phyloP scores from a whole-genome alignment of 176 grass and related monocot genomes.

The Zizania latifolia region DNA sequence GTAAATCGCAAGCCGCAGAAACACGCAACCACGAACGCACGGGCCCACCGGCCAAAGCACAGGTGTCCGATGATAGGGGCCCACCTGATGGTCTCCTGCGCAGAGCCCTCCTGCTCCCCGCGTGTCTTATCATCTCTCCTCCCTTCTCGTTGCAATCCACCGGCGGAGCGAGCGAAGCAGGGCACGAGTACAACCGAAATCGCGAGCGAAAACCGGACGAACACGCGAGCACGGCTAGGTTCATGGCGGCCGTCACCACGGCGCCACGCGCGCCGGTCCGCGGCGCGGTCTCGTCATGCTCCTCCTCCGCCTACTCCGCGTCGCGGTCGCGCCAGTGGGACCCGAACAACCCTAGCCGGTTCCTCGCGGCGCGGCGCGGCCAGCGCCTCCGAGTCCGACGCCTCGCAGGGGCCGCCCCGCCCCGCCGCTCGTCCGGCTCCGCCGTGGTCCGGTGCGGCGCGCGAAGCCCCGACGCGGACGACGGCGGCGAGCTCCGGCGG shows the following conservation, averaged over 20 bases:
- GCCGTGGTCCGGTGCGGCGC: conserved; percentile 14
- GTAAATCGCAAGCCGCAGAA: not conserved
- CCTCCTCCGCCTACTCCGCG: not conserved
- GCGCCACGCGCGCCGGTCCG: conserved; percentile 39
- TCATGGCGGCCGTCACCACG: conserved; percentile 50
- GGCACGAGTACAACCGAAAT: conserved; percentile 2
- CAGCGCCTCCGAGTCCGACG: conserved; percentile 30
- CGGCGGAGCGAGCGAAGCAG: not conserved
- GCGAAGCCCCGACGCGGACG: conserved; percentile 15
- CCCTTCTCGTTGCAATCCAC: conserved; percentile 33
- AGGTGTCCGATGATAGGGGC: not conserved
- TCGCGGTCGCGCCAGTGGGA: conserved; percentile 18
- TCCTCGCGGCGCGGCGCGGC: conserved; percentile 19
- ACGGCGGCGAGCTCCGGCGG: conserved; percentile 30
- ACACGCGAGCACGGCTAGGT: not conserved
- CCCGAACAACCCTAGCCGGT: conserved; percentile 41
- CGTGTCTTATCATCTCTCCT: conserved; percentile 17
- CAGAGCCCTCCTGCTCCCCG: not conserved
- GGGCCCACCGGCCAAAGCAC: not conserved
- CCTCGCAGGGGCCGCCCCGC: conserved; percentile 19
- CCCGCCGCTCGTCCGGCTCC: not conserved
- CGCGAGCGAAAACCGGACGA: not conserved
- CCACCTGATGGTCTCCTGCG: conserved; percentile 16
- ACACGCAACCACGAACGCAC: not conserved
- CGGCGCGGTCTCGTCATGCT: conserved; percentile 7